Conservation (phyloP, 1,139 yeast species). For the Blastobotrys persicus region DNA sequence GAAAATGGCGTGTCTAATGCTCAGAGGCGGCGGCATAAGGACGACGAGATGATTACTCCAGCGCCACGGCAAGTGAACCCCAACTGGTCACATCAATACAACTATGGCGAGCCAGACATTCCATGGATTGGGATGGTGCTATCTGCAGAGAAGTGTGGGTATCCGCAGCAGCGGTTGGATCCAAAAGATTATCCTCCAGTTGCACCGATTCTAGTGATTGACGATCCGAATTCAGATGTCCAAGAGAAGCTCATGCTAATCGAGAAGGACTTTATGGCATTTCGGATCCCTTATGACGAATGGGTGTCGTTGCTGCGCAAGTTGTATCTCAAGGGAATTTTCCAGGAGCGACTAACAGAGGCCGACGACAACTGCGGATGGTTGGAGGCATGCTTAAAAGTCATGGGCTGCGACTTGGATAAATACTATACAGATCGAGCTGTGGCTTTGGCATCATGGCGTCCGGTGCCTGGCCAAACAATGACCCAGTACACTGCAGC, state of each 20-base stretch:
- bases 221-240: constrained; percentile 2
- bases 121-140: constrained; percentile 9
- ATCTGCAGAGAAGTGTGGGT: constrained; percentile 6
- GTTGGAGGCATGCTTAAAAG: constrained; percentile 4
- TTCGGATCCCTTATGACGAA: not conserved
- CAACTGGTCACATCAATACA: constrained; percentile 10
- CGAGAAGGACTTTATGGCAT: constrained; percentile 5
- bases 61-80: constrained; percentile 6
- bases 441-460: constrained; percentile 2
- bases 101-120: constrained; percentile 11
- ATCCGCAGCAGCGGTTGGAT: not conserved
- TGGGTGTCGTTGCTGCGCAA: constrained; percentile 4
- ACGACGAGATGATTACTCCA: constrained; percentile 1
- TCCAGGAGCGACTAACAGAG: not conserved
- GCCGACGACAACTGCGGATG: constrained; percentile 4
- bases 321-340: constrained; percentile 1
- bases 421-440: constrained; percentile 7
- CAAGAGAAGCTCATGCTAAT: constrained; percentile 8
- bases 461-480: constrained; percentile 5
- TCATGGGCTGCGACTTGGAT: constrained; percentile 6
- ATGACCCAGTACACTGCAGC: constrained; percentile 3
- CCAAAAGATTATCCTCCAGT: not conserved
- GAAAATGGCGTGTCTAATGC: not conserved
- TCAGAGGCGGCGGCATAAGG: not conserved
- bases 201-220: not conserved